Evolutionary conservation across 2,329 filamentous ascomycete species (phyloP).

Genomic region (Exophiala calicioides): DNA sequence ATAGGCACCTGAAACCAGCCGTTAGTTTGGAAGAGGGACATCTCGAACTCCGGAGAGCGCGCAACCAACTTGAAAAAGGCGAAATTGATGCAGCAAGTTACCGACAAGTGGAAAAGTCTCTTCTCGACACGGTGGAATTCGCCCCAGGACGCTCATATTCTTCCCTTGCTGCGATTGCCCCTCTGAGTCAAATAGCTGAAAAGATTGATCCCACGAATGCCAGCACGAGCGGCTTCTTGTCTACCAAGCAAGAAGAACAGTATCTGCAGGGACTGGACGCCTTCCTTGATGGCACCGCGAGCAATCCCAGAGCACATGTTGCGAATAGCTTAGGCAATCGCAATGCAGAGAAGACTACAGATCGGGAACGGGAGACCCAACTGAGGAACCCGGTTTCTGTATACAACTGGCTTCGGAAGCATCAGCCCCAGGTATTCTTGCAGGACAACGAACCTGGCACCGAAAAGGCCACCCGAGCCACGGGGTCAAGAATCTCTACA

Average conservation of each 20-base stretch:
- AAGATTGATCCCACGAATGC: slow-evolving; percentile 19
- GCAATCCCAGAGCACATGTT: slow-evolving; percentile 36
- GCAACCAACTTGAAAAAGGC: slow-evolving; percentile 39
- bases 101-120: slow-evolving; percentile 40
- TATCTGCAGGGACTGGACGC: slow-evolving; percentile 47
- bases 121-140: slow-evolving; percentile 43
- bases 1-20: slow-evolving; percentile 34
- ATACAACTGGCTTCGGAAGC: slow-evolving; percentile 89
- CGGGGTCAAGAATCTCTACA: slow-evolving; percentile 45
- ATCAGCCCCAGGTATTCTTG: slow-evolving; percentile 81
- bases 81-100: slow-evolving; percentile 40
- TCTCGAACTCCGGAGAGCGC: slow-evolving; percentile 42
- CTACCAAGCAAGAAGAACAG: slow-evolving; percentile 46
- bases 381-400: slow-evolving; percentile 84
- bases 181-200: slow-evolving; percentile 3
- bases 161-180: slow-evolving; percentile 12
- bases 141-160: slow-evolving; percentile 38
- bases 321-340: slow-evolving; percentile 44
- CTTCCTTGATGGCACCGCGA: slow-evolving; percentile 19
- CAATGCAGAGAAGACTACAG: slow-evolving; percentile 51
- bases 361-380: slow-evolving; percentile 57
- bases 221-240: slow-evolving; percentile 44
- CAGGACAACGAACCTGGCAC: slow-evolving; percentile 65
- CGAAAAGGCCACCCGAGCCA: slow-evolving; percentile 45
- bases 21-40: slow-evolving; percentile 25